These are phyloP conservation scores for Colletotrichum abscissum DNA, from an alignment of 2,329 filamentous ascomycete genomes.

Conservation along the genomic window DNA sequence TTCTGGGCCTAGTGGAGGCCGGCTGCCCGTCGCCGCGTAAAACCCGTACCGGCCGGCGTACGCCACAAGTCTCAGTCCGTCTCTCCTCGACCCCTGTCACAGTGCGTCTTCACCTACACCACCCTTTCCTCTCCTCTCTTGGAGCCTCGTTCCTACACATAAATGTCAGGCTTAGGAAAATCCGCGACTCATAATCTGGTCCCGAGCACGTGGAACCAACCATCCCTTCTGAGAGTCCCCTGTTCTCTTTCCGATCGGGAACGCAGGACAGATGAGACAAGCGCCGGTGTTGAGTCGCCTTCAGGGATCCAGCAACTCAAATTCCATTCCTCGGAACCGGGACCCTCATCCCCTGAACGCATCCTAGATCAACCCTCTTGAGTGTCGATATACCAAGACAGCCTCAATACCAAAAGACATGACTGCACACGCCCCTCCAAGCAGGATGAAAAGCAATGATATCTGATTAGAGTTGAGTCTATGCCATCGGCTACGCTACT, in stretches of 20 bases:
- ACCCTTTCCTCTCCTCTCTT: conserved; percentile 13
- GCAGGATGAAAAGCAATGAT: conserved; percentile 10
- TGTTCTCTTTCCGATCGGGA: conserved; percentile 21
- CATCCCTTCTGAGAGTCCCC: neutral
- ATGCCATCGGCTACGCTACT: conserved; percentile 14
- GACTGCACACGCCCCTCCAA: neutral
- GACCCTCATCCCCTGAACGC: neutral
- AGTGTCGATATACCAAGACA: neutral
- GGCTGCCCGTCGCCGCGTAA: neutral
- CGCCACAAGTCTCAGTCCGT: conserved; percentile 21
- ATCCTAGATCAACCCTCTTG: neutral
- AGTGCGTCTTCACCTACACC: conserved; percentile 19
- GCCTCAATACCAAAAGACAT: neutral
- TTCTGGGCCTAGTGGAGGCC: neutral
- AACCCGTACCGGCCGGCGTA: conserved; percentile 24
- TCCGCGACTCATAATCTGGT: neutral
- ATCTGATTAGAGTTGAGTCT: conserved; percentile 28
- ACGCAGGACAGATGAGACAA: conserved; percentile 33
- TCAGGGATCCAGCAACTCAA: conserved; percentile 32
- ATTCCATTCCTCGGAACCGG: conserved; percentile 25
- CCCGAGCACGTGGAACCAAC: conserved; percentile 29
- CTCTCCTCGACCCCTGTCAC: conserved; percentile 20
- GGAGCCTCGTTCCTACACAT: conserved; percentile 1
- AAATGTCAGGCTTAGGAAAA: neutral
- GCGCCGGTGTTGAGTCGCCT: conserved; percentile 24